phyloP scores from a whole-genome alignment of 176 grass and related monocot genomes.

The Carex scoparia region DNA sequence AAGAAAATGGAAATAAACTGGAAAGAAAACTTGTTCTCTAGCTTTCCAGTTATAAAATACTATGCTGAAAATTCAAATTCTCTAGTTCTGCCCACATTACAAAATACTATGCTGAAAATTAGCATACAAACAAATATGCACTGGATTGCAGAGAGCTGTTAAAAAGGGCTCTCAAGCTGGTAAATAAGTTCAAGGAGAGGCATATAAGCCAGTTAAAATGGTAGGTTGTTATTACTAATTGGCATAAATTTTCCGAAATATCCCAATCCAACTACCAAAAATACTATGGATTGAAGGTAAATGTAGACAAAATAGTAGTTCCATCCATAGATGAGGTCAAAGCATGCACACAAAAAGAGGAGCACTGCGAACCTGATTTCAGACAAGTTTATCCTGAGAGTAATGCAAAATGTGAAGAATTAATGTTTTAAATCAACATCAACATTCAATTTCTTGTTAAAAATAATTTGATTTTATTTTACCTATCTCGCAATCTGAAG shows the following conservation, averaged over 20 bases:
- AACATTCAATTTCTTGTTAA: neutral
- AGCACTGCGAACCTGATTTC: slow-evolving; percentile 62
- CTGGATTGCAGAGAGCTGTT: neutral
- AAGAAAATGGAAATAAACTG: neutral
- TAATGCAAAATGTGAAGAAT: neutral
- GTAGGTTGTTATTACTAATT: slow-evolving; percentile 35
- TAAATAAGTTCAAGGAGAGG: neutral
- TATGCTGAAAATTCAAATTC: too few relatives aligned
- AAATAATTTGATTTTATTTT: neutral
- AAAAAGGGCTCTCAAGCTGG: slow-evolving; percentile 18
- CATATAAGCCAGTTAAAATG: neutral
- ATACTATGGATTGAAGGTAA: slow-evolving; percentile 71
- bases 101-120: neutral
- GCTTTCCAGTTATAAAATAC: too few relatives aligned
- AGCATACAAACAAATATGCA: neutral
- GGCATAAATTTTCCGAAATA: slow-evolving; percentile 52
- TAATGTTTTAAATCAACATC: neutral
- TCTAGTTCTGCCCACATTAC: too few relatives aligned
- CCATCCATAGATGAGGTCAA: slow-evolving; percentile 40
- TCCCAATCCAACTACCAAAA: slow-evolving; percentile 77
- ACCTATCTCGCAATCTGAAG: slow-evolving; percentile 59
- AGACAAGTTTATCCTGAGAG: slow-evolving; percentile 47
- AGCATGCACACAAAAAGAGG: slow-evolving; percentile 70
- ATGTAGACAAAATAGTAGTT: slow-evolving; percentile 82
- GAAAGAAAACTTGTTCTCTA: neutral